These are phyloP conservation scores for Lagenaria siceraria DNA, from an alignment of 306 rosid species.

Conservation along the genomic window DNA sequence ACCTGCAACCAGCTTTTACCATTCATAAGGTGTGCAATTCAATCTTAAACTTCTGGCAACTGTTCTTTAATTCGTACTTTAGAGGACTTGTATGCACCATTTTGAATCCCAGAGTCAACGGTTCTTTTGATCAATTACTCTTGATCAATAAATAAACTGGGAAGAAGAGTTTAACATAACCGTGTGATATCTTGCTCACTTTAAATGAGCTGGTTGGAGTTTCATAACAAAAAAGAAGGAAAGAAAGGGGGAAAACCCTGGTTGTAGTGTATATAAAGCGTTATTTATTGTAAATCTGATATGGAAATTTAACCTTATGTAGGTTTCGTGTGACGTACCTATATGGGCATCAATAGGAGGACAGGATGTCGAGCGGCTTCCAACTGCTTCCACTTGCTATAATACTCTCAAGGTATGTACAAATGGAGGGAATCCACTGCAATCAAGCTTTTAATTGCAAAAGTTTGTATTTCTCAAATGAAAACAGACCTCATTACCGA, in stretches of 20 bases:
- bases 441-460: neutral
- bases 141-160: neutral
- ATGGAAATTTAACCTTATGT: conserved; percentile 8
- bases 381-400: conserved; percentile 97
- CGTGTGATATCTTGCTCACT: neutral
- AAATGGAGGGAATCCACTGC: neutral
- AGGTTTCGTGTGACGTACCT: conserved; percentile 85
- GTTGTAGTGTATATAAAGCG: neutral
- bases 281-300: neutral
- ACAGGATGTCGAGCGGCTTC: conserved; percentile 95
- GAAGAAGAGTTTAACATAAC: neutral
- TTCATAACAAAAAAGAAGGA: too few species aligned
- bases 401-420: conserved; percentile 82
- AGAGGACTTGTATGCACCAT: neutral
- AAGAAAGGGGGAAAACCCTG: too few species aligned
- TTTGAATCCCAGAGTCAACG: neutral
- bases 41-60: conserved; percentile 10
- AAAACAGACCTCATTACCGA: neutral
- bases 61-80: neutral
- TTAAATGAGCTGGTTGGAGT: neutral
- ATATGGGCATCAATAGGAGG: conserved; percentile 91
- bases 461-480: neutral
- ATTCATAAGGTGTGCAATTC: conserved; percentile 67
- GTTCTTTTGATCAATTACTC: neutral
- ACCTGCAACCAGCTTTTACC: conserved; percentile 84